Base-by-base conservation (phyloP, 169 alveolate species). In the Plasmodium gonderi region DNA sequence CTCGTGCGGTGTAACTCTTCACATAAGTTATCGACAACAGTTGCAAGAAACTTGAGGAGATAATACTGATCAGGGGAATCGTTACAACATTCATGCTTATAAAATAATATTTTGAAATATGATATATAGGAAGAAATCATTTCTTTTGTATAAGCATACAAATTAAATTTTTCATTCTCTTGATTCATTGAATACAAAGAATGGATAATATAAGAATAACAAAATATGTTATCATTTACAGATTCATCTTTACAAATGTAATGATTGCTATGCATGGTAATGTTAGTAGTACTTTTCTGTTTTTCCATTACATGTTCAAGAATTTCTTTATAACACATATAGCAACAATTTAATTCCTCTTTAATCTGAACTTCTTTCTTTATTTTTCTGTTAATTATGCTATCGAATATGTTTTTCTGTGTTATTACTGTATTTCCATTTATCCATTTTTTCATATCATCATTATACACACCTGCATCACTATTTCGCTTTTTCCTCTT, bases 391-490 rank as follows among this genome's bases (percentile, higher is more conserved):
- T 85, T 85, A 72, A 85, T 74, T 40, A 85, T 85, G 14, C 92
- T 85, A 47, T 85, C 92, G 67, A 74, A 85, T 29, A 85, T 85
- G 67, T 85, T 85, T n/a, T 29, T 72, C 38, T 82, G 76, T 8
- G 42, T 49, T 36, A 72, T 80, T 12, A 80, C 29, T 3, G 3
- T 49, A n/a, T 72, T 54, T 40, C 38, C 64, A 49, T 26, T 42
- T 31, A 17, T 82, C 33, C 14, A 45, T 42, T 40, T 20, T 9
- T 45, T 69, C 69, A 69, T 38, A 14, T 47, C 82, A 42, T 82
- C 75, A 23, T 23, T 26, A 45, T 42, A 29, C 5, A 9, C 29
- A 69, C 31, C 9, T 11, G 44, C 7, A 42, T 9, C 60, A 69
- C 6, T 47, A 38, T 54, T 68, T 45, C 36, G 42, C 3, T 36